Evolutionary conservation across 2,329 filamentous ascomycete genomes (phyloP), one percentile per base, ranked within the genome.

Genomic region (Ophiostoma ips): DNA sequence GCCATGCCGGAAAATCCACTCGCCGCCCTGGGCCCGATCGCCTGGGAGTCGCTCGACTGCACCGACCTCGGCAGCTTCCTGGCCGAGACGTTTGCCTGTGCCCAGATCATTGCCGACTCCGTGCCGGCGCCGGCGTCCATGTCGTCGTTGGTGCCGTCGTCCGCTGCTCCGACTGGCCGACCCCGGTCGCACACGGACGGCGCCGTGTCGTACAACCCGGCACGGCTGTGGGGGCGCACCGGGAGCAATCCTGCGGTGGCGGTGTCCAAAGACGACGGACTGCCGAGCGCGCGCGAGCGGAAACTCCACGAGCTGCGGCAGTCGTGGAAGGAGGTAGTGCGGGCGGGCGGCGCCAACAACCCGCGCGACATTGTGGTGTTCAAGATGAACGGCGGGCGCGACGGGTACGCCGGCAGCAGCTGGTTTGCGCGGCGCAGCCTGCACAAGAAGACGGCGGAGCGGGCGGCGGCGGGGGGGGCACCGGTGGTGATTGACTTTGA

Each of bases 361-460:
- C 84, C 87, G 0, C 70, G 87, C 9, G 79, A 75, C 0, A 81
- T 95, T 54, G 74, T 72, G 50, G 79, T 95, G 21, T 95, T 84
- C 68, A 94, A 53, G 46, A 49, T 51, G 46, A 49, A 48, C 8
- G 49, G 46, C 21, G 49, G 49, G 3, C 50, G 46, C 8, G 78
- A 83, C 2, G 83, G 85, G 58, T 90, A 96, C 64, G 81, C 87
- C 35, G 82, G 82, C 56, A 90, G 89, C 2, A 74, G 84, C 8
- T 96, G 90, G 90, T 96, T 95, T 65, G 87, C 87, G 21, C 71
- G 90, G 50, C 72, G 84, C 46, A 94, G 87, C 61, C 72, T 94
- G 18, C 88, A 95, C 60, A 18, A 38, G 7, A 12, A 9, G 10
- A 2, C n/a, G n/a, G n/a, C 13, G 1, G 35, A 36, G 24, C 8